Conservation (phyloP, 1,284 basidiomycete genomes). For the Erythrobasidium hasegawianum region DNA sequence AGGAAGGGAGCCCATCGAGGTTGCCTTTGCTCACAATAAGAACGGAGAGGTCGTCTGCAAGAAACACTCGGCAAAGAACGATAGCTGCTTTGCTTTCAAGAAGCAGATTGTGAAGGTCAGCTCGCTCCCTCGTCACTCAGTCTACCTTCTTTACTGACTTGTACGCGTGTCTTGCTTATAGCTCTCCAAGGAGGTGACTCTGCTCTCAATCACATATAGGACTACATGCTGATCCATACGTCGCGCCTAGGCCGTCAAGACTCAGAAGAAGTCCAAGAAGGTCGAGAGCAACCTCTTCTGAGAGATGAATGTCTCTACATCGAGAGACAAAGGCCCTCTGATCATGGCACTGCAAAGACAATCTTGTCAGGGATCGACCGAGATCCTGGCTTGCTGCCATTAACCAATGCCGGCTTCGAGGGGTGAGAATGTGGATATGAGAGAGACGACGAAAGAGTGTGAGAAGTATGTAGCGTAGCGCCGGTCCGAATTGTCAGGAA, state of each 20-base stretch:
- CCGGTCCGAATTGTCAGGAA: too few relatives aligned
- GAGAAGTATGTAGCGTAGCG: too few relatives aligned
- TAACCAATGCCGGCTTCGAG: too few relatives aligned
- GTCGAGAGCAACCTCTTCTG: neutral
- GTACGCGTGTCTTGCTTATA: neutral
- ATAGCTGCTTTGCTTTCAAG: conserved; percentile 34
- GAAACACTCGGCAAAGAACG: conserved; percentile 29
- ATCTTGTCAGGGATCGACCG: too few relatives aligned
- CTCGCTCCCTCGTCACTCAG: neutral
- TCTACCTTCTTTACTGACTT: neutral
- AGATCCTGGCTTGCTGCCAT: too few relatives aligned
- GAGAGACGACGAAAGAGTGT: too few relatives aligned
- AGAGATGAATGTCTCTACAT: too few relatives aligned
- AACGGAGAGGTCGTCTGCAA: conserved; percentile 33
- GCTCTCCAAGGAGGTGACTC: conserved; percentile 1
- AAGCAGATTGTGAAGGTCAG: conserved; percentile 35
- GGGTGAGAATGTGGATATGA: too few relatives aligned
- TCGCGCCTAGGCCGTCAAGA: neutral
- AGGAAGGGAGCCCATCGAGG: conserved; percentile 25
- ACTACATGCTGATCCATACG: too few relatives aligned
- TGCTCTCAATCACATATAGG: neutral
- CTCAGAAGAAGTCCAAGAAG: conserved; percentile 3
- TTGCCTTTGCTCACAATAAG: conserved; percentile 32
- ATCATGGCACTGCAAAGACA: too few relatives aligned
- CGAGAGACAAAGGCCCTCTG: too few relatives aligned